Evolutionary conservation across 2,329 filamentous ascomycete genomes (phyloP).

Genomic region (Aspergillus sp.): DNA sequence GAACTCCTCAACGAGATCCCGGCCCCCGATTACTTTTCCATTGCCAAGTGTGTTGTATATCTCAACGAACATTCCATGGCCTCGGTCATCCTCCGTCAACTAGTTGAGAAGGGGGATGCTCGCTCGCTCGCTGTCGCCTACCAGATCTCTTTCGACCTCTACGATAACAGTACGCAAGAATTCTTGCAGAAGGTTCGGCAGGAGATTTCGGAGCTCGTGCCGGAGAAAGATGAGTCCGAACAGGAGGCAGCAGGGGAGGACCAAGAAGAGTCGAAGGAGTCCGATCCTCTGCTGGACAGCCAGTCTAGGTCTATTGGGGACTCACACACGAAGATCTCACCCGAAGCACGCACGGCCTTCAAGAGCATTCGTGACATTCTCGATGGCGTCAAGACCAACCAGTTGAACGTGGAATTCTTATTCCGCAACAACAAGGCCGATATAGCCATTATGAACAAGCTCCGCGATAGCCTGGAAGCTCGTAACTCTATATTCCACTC

Average conservation of each 20-base stretch:
- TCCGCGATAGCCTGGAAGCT: conserved; percentile 91
- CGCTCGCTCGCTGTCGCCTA: conserved; percentile 84
- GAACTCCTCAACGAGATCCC: conserved; percentile 92
- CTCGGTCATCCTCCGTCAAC: conserved; percentile 76
- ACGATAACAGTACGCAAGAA: conserved; percentile 97
- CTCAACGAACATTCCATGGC: conserved; percentile 90
- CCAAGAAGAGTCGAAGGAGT: conserved; percentile 57
- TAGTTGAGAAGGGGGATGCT: conserved; percentile 77
- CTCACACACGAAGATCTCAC: conserved; percentile 42
- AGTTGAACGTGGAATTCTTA: conserved; percentile 92
- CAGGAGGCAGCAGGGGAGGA: conserved; percentile 53
- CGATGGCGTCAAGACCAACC: conserved; percentile 88
- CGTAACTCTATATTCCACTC: conserved; percentile 99
- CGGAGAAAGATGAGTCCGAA: conserved; percentile 44
- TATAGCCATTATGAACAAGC: conserved; percentile 88
- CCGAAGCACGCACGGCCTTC: conserved; percentile 58
- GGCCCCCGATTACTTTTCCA: conserved; percentile 94
- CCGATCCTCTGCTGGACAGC: conserved; percentile 60
- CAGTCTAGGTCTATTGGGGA: conserved; percentile 46
- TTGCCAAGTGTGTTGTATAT: conserved; percentile 96
- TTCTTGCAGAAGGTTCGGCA: conserved; percentile 88
- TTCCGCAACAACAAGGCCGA: conserved; percentile 95
- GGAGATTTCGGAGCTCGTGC: conserved; percentile 64
- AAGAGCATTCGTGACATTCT: conserved; percentile 65
- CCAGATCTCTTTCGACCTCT: conserved; percentile 96